phyloP scores from a whole-genome alignment of 2,329 filamentous ascomycete species.

The Pestalotiopsis sp. region DNA sequence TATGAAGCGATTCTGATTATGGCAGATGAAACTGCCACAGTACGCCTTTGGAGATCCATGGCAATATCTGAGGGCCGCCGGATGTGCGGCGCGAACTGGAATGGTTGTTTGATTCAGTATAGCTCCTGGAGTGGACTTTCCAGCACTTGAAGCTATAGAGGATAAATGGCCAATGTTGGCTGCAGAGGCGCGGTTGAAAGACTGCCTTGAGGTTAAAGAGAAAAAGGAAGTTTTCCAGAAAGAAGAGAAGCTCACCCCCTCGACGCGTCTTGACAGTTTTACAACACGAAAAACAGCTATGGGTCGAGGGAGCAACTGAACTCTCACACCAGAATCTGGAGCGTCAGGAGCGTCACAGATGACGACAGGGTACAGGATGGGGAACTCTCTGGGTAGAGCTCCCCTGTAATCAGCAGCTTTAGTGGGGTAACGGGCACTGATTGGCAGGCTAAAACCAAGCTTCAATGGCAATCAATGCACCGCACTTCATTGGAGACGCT shows the following conservation, averaged over 20 bases:
- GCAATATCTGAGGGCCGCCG: neutral
- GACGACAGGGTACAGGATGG: conserved; percentile 13
- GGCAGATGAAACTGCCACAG: conserved; percentile 15
- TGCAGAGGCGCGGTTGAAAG: neutral
- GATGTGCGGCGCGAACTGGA: neutral
- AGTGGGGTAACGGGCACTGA: conserved; percentile 2
- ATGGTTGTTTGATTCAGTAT: neutral
- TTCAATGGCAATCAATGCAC: neutral
- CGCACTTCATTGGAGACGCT: conserved; percentile 7
- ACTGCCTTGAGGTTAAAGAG: neutral
- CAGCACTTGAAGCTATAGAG: neutral
- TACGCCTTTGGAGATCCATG: conserved; percentile 12
- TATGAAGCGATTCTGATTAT: conserved; percentile 16
- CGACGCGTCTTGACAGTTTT: neutral
- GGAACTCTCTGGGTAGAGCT: conserved; percentile 3
- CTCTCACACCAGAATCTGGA: neutral
- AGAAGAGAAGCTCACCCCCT: neutral
- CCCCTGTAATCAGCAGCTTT: conserved; percentile 7
- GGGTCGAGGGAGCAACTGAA: neutral
- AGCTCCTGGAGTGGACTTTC: neutral
- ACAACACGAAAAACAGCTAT: neutral
- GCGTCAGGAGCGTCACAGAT: conserved; percentile 10
- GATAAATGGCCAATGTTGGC: too few species aligned
- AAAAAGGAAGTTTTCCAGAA: neutral
- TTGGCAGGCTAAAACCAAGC: conserved; percentile 7